Evolutionary conservation across 202 grass and related monocot species (phyloP), one percentile per base, ranked within the genome.

Genomic region (Dendrocalamus latiflorus): DNA sequence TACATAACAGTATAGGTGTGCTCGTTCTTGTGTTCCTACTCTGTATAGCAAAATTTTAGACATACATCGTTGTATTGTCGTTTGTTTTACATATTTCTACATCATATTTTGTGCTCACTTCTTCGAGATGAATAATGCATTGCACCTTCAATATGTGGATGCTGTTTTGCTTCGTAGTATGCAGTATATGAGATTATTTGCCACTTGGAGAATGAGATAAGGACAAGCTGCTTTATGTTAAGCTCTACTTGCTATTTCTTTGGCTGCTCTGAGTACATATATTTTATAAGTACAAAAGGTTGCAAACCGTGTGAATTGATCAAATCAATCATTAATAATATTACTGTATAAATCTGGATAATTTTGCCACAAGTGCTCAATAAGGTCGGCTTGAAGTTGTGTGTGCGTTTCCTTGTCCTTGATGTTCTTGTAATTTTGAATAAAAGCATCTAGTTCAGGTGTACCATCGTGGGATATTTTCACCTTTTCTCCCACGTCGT

Each of bases 151-250:
- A 62, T 72, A 39, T 41, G 24, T 61, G 48, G 34, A 61, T 49
- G 10, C 74, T 51, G 26, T 71, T 17, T 83, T 74, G 20, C 3
- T 67, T 65, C 80, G 51, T 44, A 17, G 58, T 9, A 74, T 15
- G 36, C 37, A 36, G 8, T 71, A 2, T 50, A 58, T 58, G 74
- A 43, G 47, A 59, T 84, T 68, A 42, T 45, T 58, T 74, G 68
- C 75, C 81, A 79, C 58, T 74, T 84, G 74, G 86, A 59, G 58
- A 72, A 14, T 72, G 65, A 25, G 33, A 25, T 60, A 13, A 53
- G 64, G 24, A 44, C 13, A 0, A n/a, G 15, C 7, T 70, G 11
- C 18, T 74, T 75, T 41, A 51, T 45, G 17, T 44, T 48, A 33
- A 36, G 58, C 20, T 55, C 53, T 57, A 57, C 8, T 66, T 84